These are phyloP conservation scores for Smallanthus sonchifolius DNA, from an alignment of 129 eudicot genomes.

Conservation along the genomic window DNA sequence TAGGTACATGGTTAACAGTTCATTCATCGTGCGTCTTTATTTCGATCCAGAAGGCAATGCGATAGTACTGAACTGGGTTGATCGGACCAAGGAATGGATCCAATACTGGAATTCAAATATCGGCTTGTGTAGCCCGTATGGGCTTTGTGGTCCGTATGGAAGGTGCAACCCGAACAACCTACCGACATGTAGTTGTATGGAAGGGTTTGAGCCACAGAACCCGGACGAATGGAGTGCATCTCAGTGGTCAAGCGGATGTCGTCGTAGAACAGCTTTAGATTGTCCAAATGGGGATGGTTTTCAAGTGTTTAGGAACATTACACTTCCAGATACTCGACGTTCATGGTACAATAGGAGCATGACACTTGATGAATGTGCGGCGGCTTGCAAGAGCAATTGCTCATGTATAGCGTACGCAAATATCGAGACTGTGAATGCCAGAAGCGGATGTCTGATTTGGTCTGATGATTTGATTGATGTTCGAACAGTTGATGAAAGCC, in stretches of 20 bases:
- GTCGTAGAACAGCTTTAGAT: neutral
- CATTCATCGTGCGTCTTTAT: neutral
- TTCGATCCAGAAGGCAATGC: neutral
- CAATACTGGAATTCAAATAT: neutral
- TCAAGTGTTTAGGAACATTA: constrained; percentile 8
- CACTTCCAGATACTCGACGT: constrained; percentile 23
- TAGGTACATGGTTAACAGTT: neutral
- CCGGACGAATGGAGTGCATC: constrained; percentile 18
- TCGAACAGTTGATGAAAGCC: constrained; percentile 14
- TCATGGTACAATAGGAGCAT: constrained; percentile 18
- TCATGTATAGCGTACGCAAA: constrained; percentile 35
- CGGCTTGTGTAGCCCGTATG: constrained; percentile 2
- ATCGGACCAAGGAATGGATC: neutral
- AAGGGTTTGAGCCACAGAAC: constrained; percentile 28
- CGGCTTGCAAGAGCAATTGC: constrained; percentile 15
- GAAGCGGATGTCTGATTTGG: constrained; percentile 45
- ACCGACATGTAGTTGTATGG: constrained; percentile 20
- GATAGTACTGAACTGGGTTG: neutral
- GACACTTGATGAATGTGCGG: constrained; percentile 24
- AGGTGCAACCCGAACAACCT: constrained; percentile 2
- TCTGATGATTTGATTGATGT: constrained; percentile 13
- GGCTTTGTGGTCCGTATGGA: constrained; percentile 19
- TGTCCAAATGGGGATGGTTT: constrained; percentile 25
- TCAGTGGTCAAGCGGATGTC: constrained; percentile 31
- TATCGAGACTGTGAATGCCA: constrained; percentile 8